phyloP scores from a whole-genome alignment of 2,329 filamentous ascomycete genomes.

The Calonectria pauciramosa region DNA sequence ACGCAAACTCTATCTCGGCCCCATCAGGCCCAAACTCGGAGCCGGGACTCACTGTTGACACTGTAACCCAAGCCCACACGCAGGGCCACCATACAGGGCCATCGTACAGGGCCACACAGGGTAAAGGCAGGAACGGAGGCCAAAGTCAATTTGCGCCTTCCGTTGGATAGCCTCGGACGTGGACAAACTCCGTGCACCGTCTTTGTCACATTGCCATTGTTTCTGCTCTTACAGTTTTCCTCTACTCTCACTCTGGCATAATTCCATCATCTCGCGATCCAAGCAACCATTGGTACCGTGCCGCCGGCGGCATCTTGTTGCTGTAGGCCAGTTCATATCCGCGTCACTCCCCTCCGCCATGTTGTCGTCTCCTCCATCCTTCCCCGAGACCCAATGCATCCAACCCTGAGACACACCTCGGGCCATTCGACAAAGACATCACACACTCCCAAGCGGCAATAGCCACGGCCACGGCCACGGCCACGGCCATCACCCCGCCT shows the following conservation, averaged over 20 bases:
- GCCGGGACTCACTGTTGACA: constrained; percentile 21
- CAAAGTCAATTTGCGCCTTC: constrained; percentile 40
- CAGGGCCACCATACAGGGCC: constrained; percentile 14
- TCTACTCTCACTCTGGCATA: not conserved
- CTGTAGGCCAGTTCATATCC: not conserved
- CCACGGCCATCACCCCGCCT: not conserved
- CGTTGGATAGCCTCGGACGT: not conserved
- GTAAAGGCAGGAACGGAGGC: constrained; percentile 44
- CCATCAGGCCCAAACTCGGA: not conserved
- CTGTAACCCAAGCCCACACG: constrained; percentile 34
- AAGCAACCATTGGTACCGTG: not conserved
- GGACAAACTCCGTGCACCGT: not conserved
- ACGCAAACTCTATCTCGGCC: constrained; percentile 4
- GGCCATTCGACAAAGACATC: not conserved
- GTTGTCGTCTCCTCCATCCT: not conserved
- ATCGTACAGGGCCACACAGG: not conserved
- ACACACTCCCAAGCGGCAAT: not conserved
- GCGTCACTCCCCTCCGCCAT: not conserved
- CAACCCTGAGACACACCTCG: not conserved
- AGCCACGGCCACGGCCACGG: not conserved
- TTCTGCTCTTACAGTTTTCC: not conserved
- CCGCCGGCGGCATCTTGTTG: not conserved
- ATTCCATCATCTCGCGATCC: not conserved
- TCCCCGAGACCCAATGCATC: not conserved
- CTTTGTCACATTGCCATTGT: not conserved